Percentiles rank a stretch among this genome's conserved stretches.
These are phyloP conservation scores for Diplodia sapinea DNA, from an alignment of 2,329 filamentous ascomycete genomes.

Conservation along the genomic window DNA sequence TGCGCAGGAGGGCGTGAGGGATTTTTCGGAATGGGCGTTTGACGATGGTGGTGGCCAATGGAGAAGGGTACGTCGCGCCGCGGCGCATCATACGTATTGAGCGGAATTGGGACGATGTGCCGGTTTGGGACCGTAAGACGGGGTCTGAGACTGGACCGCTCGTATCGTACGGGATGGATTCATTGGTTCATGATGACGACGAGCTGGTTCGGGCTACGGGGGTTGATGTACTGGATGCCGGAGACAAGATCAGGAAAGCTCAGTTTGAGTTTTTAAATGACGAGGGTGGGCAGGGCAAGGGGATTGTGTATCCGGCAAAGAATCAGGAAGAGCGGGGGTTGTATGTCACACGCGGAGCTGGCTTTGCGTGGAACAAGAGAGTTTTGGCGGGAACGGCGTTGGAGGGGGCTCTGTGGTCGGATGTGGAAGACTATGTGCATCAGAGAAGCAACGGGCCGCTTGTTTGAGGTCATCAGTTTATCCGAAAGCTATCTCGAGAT, in stretches of 20 bases:
- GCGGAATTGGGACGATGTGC: background rate
- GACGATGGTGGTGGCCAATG: background rate
- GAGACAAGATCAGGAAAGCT: background rate
- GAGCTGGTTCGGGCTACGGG: background rate
- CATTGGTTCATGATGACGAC: background rate
- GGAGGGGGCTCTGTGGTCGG: background rate
- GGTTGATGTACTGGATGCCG: background rate
- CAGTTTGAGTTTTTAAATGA: background rate
- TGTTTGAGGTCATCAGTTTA: conserved; percentile 46
- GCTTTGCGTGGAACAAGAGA: background rate
- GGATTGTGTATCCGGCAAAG: background rate
- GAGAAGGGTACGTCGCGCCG: background rate
- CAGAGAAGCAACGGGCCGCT: background rate
- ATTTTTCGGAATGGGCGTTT: background rate
- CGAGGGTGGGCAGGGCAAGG: background rate
- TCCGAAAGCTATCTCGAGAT: background rate
- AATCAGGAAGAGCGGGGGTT: background rate
- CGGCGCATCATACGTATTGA: background rate
- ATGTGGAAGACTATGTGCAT: conserved; percentile 44
- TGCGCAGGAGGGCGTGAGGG: background rate
- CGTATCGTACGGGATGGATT: background rate
- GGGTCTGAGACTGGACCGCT: background rate
- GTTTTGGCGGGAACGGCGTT: background rate
- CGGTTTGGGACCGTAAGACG: background rate
- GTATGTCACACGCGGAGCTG: background rate